Evolutionary conservation across 805 yeast species (phyloP), one percentile per base, ranked within the genome.

Genomic region (Ogataea parapolymorpha): DNA sequence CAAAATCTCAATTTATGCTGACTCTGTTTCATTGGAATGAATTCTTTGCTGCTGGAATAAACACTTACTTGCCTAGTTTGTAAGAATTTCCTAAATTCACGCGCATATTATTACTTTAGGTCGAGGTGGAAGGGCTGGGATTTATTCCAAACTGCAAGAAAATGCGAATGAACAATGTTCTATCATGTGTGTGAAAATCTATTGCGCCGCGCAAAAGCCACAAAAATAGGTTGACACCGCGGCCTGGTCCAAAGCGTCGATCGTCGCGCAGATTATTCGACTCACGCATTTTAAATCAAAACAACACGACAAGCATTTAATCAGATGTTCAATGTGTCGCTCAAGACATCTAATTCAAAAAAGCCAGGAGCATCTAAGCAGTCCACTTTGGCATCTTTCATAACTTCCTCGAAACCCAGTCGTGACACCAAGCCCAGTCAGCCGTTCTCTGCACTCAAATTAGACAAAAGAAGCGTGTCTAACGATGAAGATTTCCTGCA

Each of bases 381-480:
- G 36, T 44, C 55, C 2, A 52, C 53, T 3, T 27, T 52, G 4
- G 27, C 53, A 5, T 41, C 47, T 4, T 52, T 52, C 24, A 36
- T 52, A 20, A 40, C 32, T 17, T 29, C 39, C 2, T 38, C 56
- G 13, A 50, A 42, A 22, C 50, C 52, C 8, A 31, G 26, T 25
- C 15, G 39, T 1, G 29, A 34, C 6, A 6, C 26, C 15, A 28
- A n/a, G 12, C 13, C 24, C 4, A 12, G 4, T 14, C 14, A 10
- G 26, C 26, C 37, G 11, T 39, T 39, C 16, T 33, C 42, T 9
- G 5, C 29, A 9, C 30, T 39, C 20, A 26, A 32, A n/a, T 12
- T 10, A 7, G 27, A 20, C 22, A 32, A 31, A 20, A 8, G 32
- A n/a, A 39, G 33, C 14, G 26, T n/a, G 20, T 32, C 42, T 8